Base-by-base conservation (phyloP, 768 basidiomycete species). In the Candolleomyces aberdarensis region DNA sequence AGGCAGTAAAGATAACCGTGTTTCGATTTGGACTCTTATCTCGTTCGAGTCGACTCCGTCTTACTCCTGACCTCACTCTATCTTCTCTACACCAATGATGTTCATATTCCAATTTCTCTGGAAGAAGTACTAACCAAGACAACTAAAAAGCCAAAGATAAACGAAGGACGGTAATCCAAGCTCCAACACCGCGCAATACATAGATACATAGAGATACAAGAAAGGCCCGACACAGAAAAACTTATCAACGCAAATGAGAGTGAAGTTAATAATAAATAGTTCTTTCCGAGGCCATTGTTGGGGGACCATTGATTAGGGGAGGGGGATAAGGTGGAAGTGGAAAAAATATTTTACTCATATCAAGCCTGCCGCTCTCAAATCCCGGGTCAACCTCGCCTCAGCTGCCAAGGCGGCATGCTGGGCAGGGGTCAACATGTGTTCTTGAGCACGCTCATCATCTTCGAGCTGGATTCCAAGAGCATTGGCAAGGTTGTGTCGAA, bases 21-120 rank as follows among this genome's bases (percentile, higher is more conserved):
- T 93, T 1, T 85, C 86, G 0, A 75, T 94, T 26, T 95, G 93
- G 93, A 74, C 80, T 48, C 68, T 88, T 58, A 85, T 85, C 43
- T 79, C 70, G 58, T 86, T 86, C 64, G 32, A 54, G 15, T 32
- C 31, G 5, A 54, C 49, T 9, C 8, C 46, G 7, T 10, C 46
- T 22, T 8, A 10, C 17, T 22, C 15, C 20, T 47, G 20, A 47
- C 46, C 3, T 22, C 46, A 14, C 15, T 14, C 11, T 17, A 47
- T 14, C 15, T n/a, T 7, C 36, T 36, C 36, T 36, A 36, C 11
- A 11, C 9, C 9, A 47, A 47, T 14, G 10, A 17, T 47, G 17
- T 7, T 47, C n/a, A 22, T 7, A 47, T n/a, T 22, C 46, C 46
- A 47, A 47, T 47, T 47, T 6, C 36, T 3, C 36, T 36, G 36